Conservation (phyloP, 1,284 basidiomycete species). For the Ustilago curta region DNA sequence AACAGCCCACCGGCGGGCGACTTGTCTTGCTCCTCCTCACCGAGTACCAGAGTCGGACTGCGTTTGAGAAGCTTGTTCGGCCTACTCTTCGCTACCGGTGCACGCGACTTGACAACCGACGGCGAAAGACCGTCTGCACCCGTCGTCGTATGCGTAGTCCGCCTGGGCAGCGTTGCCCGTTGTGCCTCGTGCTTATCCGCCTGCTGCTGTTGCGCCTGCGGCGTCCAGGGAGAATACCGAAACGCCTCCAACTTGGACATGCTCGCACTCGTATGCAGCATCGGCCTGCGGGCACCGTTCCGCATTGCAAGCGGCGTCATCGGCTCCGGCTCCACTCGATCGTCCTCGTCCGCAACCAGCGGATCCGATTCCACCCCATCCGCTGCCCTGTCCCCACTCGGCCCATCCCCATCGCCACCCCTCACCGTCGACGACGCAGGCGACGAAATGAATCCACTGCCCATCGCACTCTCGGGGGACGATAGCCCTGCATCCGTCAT, state of each 20-base stretch:
- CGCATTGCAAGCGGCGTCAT: conserved; percentile 22
- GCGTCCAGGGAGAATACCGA: conserved; percentile 16
- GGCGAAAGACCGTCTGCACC: conserved; percentile 14
- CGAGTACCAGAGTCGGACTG: conserved; percentile 28
- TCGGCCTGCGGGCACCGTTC: conserved; percentile 11
- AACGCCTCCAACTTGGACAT: conserved; percentile 48
- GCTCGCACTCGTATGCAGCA: conserved; percentile 32
- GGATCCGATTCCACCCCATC: conserved; percentile 15
- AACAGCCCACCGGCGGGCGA: conserved; percentile 12
- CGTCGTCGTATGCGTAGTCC: conserved; percentile 1
- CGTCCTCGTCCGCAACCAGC: conserved; percentile 5
- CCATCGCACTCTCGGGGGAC: conserved; percentile 28
- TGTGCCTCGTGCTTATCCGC: neutral
- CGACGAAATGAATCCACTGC: conserved; percentile 47
- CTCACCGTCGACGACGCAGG: conserved; percentile 39
- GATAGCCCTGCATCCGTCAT: conserved; percentile 12
- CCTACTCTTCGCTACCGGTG: neutral
- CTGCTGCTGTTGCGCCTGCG: conserved; percentile 13
- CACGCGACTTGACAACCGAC: conserved; percentile 23
- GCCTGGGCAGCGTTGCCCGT: conserved; percentile 11
- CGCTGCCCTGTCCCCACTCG: neutral
- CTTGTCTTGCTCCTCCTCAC: conserved; percentile 5
- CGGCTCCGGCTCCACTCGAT: conserved; percentile 17
- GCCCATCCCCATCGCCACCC: conserved; percentile 8
- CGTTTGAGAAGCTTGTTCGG: conserved; percentile 34